Evolutionary conservation across 2,329 filamentous ascomycete genomes (phyloP), one percentile per base, ranked within the genome.

Genomic region (Zelopaecilomyces penicillatus): DNA sequence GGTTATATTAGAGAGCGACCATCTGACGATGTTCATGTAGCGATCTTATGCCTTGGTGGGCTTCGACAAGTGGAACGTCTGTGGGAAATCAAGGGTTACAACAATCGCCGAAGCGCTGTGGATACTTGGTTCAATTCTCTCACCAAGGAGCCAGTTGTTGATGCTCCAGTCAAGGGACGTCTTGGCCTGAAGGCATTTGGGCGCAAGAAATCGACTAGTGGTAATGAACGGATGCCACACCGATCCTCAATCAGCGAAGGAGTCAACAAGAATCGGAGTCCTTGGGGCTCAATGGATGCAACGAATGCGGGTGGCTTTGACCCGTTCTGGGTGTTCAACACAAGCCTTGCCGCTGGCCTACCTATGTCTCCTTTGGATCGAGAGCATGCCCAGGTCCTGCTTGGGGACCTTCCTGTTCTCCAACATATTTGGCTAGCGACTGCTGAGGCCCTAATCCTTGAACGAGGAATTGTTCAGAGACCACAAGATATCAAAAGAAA

Each of bases 51-150:
- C 37, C 64, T 83, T 8, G 80, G 80, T 31, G 80, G 80, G 2
- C 62, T 83, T 44, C 70, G 79, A 6, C 76, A 83, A 54, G 78
- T 82, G 1, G 76, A 82, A 52, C 68, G 73, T 37, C 70, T 83
- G 32, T 83, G 80, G 80, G 78, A 82, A 55, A 78, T 80, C 34
- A 81, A 81, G 54, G 78, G 79, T 2, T 83, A 83, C 60, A 83
- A 80, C 55, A 68, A 67, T 42, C 69, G 80, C 30, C 70, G 78
- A 45, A 68, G 68, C 19, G 73, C 75, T 2, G 79, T 83, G 11
- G 80, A 83, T 53, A 64, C 56, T 5, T 83, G 78, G 78, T 80
- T 75, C 56, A 68, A 69, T 35, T 67, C 65, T 12, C 60, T 83
- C 6, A 66, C 68, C 2, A 73, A 67, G 47, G 72, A 73, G 6